Percentiles rank a stretch among this genome's conserved stretches.
Evolutionary conservation across 2,329 filamentous ascomycete genomes (phyloP).

Genomic region (Trichophyton equinum): DNA sequence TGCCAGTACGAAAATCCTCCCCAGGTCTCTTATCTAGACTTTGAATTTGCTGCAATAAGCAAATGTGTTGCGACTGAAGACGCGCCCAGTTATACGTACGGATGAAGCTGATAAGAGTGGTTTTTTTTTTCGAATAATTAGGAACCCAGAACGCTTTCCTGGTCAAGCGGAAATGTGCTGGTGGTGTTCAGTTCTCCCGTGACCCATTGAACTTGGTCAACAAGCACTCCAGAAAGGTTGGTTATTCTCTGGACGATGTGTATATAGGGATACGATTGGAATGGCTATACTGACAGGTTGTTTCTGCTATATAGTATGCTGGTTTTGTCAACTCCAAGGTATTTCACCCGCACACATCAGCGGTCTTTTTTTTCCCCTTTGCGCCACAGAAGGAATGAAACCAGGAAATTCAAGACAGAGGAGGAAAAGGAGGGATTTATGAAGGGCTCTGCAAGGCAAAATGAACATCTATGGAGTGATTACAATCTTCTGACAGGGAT

Average conservation of each 20-base stretch:
- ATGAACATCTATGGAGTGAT: background rate
- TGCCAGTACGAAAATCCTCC: constrained; percentile 58
- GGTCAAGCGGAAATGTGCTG: constrained; percentile 71
- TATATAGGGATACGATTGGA: background rate
- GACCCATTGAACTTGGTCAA: constrained; percentile 91
- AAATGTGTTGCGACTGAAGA: background rate
- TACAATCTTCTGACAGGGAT: background rate
- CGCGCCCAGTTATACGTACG: background rate
- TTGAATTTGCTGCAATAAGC: background rate
- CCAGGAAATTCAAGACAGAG: background rate
- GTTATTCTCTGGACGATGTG: constrained; percentile 10
- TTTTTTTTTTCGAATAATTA: constrained; percentile 28
- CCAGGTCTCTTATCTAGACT: background rate
- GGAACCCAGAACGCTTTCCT: constrained; percentile 82
- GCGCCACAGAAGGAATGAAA: background rate
- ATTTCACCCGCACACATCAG: constrained; percentile 20
- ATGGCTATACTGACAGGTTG: constrained; percentile 14
- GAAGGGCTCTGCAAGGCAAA: background rate
- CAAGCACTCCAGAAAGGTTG: constrained; percentile 79
- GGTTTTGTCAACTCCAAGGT: constrained; percentile 93
- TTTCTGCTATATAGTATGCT: constrained; percentile 55
- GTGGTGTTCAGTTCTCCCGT: constrained; percentile 79
- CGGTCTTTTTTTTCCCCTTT: background rate
- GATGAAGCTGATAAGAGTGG: constrained; percentile 1
- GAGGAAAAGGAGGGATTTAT: background rate